Conservation (phyloP, 306 rosid species). For the Rubus idaeus region DNA sequence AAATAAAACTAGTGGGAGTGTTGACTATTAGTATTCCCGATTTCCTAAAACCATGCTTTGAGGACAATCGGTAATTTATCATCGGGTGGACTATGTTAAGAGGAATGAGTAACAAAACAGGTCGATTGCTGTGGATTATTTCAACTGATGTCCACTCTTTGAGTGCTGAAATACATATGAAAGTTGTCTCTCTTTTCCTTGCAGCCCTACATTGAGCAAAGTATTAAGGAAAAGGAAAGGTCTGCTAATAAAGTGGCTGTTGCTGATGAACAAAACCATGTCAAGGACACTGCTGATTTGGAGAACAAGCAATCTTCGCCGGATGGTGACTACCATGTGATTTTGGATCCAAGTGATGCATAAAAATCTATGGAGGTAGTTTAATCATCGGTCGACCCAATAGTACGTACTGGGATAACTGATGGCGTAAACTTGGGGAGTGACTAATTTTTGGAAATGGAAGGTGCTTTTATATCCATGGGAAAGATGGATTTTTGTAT, state of each 20-base stretch:
- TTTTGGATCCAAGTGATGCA: background rate
- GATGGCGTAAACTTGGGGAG: background rate
- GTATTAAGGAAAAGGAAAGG: conserved; percentile 28
- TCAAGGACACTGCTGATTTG: background rate
- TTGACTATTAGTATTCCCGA: background rate
- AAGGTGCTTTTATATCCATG: background rate
- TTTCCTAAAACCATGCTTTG: background rate
- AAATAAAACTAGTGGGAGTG: background rate
- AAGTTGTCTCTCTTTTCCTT: background rate
- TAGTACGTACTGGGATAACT: background rate
- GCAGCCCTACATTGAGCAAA: conserved; percentile 36
- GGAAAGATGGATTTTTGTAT: background rate
- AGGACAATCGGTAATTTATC: background rate
- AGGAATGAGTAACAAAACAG: background rate
- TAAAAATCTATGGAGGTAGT: background rate
- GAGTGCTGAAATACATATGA: background rate
- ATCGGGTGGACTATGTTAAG: background rate
- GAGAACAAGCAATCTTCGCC: background rate
- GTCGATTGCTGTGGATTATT: background rate
- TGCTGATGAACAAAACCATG: background rate
- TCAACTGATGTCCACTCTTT: background rate
- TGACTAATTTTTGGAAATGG: background rate
- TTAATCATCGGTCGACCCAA: background rate
- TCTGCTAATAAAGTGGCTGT: background rate
- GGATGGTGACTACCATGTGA: background rate